Evolutionary conservation across 805 yeast genomes (phyloP), one percentile per base, ranked within the genome.

Genomic region (Cyberlindnera nakhonratchasimensis): DNA sequence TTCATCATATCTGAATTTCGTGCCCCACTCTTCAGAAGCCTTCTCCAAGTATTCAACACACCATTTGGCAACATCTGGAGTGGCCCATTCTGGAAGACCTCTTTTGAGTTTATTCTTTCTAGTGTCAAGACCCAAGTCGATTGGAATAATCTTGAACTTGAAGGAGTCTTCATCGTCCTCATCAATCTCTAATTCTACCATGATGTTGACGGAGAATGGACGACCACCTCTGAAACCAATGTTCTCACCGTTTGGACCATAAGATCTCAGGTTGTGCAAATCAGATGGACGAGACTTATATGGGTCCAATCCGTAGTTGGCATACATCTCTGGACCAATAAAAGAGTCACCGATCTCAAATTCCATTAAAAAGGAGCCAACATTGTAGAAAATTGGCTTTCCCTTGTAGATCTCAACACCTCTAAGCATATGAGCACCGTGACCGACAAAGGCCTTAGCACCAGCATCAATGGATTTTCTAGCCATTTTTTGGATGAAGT

Each of bases 351-450:
- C 63, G 14, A 53, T 51, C 42, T 49, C 63, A 23, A 58, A 58
- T 37, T 57, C 60, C 62, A 58, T 57, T 29, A 58, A 28, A 18
- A 58, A 49, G 16, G 56, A 50, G 19, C 61, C 61, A 21, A 58
- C 39, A 36, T 58, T 58, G 46, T 57, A 58, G 40, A 58, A 53
- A 17, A 58, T 58, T 21, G 60, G 61, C 39, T 48, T 58, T 11
- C 53, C 58, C 34, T 57, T 57, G 46, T 53, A 47, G 26, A 54
- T 48, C 45, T 63, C 57, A 38, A 57, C 57, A 44, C 64, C 57
- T 45, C 64, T 51, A 51, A 59, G 46, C 46, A 57, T 53, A 39
- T 56, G 59, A 25, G 59, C 61, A 43, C 63, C 61, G 46, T 56
- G 62, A 7, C 62, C 61, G 37, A 56, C 43, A 29, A 58, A 50